Conservation (phyloP, 2,329 filamentous ascomycete genomes). For the Gremmenia infestans region DNA sequence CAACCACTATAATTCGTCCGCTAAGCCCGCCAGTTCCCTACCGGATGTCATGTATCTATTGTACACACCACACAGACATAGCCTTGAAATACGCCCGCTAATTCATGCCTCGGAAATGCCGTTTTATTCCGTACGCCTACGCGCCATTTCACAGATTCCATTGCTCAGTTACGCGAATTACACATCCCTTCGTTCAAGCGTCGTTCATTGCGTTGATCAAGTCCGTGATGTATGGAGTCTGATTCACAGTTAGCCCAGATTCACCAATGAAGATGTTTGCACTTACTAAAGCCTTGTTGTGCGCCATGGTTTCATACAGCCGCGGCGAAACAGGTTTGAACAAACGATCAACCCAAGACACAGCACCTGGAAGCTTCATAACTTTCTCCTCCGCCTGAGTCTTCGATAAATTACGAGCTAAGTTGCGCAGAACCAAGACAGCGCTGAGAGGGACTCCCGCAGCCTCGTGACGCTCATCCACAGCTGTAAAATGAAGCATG, state of each 20-base stretch:
- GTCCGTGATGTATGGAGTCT: slow-evolving; percentile 18
- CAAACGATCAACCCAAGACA: slow-evolving; percentile 61
- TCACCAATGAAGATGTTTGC: background rate
- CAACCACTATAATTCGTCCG: background rate
- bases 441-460: slow-evolving; percentile 76
- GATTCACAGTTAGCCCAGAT: background rate
- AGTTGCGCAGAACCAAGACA: slow-evolving; percentile 71
- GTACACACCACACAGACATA: slow-evolving; percentile 1
- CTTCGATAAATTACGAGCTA: slow-evolving; percentile 63
- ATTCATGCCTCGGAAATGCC: slow-evolving; percentile 1
- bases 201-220: slow-evolving; percentile 16
- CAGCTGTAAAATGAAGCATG: slow-evolving; percentile 51
- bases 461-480: slow-evolving; percentile 55
- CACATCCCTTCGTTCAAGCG: background rate
- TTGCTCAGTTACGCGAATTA: background rate
- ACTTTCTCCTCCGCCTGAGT: slow-evolving; percentile 53
- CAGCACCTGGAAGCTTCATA: slow-evolving; percentile 43
- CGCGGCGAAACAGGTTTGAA: slow-evolving; percentile 62
- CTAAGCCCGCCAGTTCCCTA: background rate
- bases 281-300: slow-evolving; percentile 58
- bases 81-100: slow-evolving; percentile 1
- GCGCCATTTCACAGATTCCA: slow-evolving; percentile 1
- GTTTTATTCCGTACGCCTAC: slow-evolving; percentile 3
- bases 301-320: slow-evolving; percentile 64
- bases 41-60: slow-evolving; percentile 1